A percentile compares a stretch with the other conserved stretches of the same genome.
phyloP scores from a whole-genome alignment of 495 filamentous ascomycete species.

The Lophiotrema nucula region DNA sequence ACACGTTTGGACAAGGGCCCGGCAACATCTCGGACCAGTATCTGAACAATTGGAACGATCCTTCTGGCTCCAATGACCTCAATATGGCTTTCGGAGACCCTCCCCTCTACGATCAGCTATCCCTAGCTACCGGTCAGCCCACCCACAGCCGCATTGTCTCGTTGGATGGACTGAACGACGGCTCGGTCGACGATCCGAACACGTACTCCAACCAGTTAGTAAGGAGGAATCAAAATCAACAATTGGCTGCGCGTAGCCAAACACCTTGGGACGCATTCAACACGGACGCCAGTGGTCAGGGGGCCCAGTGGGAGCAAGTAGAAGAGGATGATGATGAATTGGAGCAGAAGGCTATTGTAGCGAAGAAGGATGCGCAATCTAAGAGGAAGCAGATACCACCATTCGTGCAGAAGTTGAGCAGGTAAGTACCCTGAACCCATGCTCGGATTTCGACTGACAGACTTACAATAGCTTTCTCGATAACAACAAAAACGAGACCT shows the following conservation, averaged over 20 bases:
- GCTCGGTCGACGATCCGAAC: neutral
- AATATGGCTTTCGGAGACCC: constrained; percentile 13
- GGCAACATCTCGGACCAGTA: constrained; percentile 14
- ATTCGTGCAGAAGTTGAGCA: constrained; percentile 98
- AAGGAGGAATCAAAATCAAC: constrained; percentile 31
- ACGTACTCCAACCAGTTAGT: constrained; percentile 21
- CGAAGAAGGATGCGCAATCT: constrained; percentile 77
- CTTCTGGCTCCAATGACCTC: constrained; percentile 3
- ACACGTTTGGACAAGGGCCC: constrained; percentile 6
- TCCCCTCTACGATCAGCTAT: constrained; percentile 18
- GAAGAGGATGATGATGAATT: constrained; percentile 74
- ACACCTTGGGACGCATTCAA: constrained; percentile 23
- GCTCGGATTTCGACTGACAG: neutral
- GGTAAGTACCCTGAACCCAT: constrained; percentile 54
- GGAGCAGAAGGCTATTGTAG: constrained; percentile 68
- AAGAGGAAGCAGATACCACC: constrained; percentile 95
- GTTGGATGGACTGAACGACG: constrained; percentile 23
- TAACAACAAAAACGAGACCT: constrained; percentile 81
- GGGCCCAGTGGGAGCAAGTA: constrained; percentile 15
- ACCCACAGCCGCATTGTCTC: constrained; percentile 26
- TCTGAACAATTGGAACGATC: constrained; percentile 25
- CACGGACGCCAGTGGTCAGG: constrained; percentile 2
- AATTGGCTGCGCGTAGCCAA: constrained; percentile 27
- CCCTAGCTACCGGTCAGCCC: constrained; percentile 8
- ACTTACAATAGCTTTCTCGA: constrained; percentile 74